Base-by-base conservation (phyloP, 306 rosid species). In the peach (Prunus persica) region DNA sequence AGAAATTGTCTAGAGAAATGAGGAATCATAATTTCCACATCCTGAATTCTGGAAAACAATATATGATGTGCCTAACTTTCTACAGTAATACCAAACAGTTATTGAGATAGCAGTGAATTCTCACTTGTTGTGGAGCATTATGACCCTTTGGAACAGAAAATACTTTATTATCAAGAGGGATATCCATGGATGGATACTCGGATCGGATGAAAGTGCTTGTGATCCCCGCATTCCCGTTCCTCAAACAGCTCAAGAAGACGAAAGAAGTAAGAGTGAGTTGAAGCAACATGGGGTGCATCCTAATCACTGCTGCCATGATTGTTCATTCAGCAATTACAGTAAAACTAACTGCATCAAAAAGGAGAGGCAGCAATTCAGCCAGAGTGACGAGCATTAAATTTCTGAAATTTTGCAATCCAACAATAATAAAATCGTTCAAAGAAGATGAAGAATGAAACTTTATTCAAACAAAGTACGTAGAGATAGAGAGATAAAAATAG, bases 111-210 rank as follows among this genome's bases (percentile, higher is more conserved):
- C 22, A 7, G n/a, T 10, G 43, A 4, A 18, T 65, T 75, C 84
- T 78, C 82, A 91, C 98, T 84, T 95, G 99, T 76, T 95, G 97
- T 73, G 99, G 97, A 46, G 96, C 96, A 82, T 95, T 95, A 38
- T 87, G 68, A 81, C 96, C 97, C 55, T 83, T 77, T 45, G 98
- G 96, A 72, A 88, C 82, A 24, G 89, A 83, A 81, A 95, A 86
- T 22, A 67, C 97, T 82, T 89, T 83, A 60, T 92, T 71, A 12
- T 89, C 82, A 22, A 84, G 79, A 65, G 98, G 97, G 24, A 95
- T 90, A 78, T 95, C 98, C 63, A 64, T 78, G 47, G 97, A 81
- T 27, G 97, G 96, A 83, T 79, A 90, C 83, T 85, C 87, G 1
- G 96, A 86, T 61, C 98, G 89, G 56, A 92, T 22, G 77, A 90